Base-by-base conservation (phyloP, 345 rosid genomes). In the Gossypium thurberi region DNA sequence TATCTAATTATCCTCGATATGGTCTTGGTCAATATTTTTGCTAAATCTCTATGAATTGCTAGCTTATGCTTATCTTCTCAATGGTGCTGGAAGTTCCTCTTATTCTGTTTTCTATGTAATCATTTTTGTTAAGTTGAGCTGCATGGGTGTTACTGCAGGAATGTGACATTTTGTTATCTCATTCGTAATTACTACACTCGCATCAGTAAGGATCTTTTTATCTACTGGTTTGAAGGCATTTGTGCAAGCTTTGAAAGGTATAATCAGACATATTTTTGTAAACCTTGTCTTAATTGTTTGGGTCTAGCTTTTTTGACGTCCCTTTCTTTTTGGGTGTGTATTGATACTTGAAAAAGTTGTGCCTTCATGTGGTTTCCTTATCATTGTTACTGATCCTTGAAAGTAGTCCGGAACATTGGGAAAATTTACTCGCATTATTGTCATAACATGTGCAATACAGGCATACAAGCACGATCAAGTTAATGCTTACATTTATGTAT, bases 151-250 rank as follows among this genome's bases (percentile, higher is more conserved):
- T 61, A 52, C 26, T 69, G 75, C 95, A 94, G 98, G 97, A 81
- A 81, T 82, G 97, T 90, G 73, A 81, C 85, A 46, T 94, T 94
- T 82, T 89, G 92, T 71, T 86, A 80, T 79, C 90, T 94, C 12
- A 81, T 85, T 68, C 83, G 69, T 75, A 88, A 82, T 61, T 88
- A 90, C 77, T 71, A 77, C 71, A 77, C 76, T 81, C 87, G 87
- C 79, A 81, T 94, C 75, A 83, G 83, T 20, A 78, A 77, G 78
- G 95, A 86, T 74, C 87, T 90, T 76, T 80, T 89, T 73, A 53
- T 74, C 28, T 83, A 82, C 81, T 94, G 97, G 93, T 90, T 94
- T 82, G 95, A 88, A 71, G 93, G 93, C 74, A 88, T 94, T 81
- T 87, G 82, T 69, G 51, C 88, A 75, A 88, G 79, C 81, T 85